phyloP scores from a whole-genome alignment of 176 grass and related monocot genomes.

The Oryza australiensis region DNA sequence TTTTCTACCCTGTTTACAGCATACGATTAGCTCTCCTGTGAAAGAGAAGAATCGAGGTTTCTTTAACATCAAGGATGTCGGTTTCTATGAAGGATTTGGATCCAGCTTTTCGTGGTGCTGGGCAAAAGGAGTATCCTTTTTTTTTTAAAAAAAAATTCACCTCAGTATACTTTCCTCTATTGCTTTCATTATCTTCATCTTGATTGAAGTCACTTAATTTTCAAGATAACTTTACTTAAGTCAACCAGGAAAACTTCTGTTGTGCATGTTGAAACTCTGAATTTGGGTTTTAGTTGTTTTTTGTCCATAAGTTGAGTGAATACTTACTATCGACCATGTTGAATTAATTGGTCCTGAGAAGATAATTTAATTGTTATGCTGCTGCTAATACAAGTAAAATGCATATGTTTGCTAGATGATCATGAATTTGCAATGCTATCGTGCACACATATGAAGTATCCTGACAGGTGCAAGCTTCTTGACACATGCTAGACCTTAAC shows the following conservation, averaged over 20 bases:
- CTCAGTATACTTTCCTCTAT: slow-evolving; percentile 8
- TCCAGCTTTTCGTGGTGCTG: slow-evolving; percentile 73
- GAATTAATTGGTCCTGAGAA: background rate
- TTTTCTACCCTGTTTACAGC: slow-evolving; percentile 34
- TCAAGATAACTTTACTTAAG: background rate
- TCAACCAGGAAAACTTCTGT: background rate
- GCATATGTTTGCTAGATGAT: slow-evolving; percentile 14
- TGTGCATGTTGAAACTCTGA: background rate
- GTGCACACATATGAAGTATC: slow-evolving; percentile 9
- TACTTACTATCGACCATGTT: background rate
- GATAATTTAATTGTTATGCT: background rate
- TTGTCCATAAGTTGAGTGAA: background rate
- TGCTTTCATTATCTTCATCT: slow-evolving; percentile 25
- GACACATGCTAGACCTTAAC: background rate
- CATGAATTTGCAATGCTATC: background rate
- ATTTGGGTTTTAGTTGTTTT: background rate
- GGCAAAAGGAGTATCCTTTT: slow-evolving; percentile 85
- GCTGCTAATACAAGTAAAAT: background rate
- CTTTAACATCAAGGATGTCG: slow-evolving; percentile 56
- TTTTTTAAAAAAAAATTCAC: slow-evolving; percentile 7
- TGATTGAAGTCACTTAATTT: slow-evolving; percentile 27
- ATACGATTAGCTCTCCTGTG: slow-evolving; percentile 45
- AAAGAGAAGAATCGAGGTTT: slow-evolving; percentile 38
- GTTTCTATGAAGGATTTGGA: slow-evolving; percentile 86
- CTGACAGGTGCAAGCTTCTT: background rate